Conservation (phyloP, 352 stramenopile species). For the Phytopythium ostracodes region DNA sequence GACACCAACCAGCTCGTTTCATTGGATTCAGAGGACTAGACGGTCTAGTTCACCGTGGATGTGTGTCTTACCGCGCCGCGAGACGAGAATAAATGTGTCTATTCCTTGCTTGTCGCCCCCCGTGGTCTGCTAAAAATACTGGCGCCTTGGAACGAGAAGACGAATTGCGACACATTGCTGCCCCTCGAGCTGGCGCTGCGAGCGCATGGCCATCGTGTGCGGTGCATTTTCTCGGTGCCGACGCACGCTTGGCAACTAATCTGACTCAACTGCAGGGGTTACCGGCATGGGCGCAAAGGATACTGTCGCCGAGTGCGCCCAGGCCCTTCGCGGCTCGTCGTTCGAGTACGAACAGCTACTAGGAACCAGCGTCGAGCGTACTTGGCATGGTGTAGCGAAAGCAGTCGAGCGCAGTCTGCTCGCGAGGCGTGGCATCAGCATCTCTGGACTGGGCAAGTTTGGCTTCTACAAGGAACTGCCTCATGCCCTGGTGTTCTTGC, state of each 20-base stretch:
- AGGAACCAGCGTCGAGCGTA: slow-evolving; percentile 26
- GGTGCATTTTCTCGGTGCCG: too few species aligned
- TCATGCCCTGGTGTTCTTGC: slow-evolving; percentile 32
- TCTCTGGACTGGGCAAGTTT: slow-evolving; percentile 54
- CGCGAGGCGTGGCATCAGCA: slow-evolving; percentile 21
- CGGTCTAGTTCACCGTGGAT: not conserved
- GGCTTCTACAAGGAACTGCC: slow-evolving; percentile 43
- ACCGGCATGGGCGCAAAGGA: slow-evolving; percentile 1
- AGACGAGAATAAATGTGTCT: not conserved
- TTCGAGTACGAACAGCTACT: slow-evolving; percentile 67
- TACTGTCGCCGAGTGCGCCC: slow-evolving; percentile 41
- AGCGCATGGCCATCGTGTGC: not conserved
- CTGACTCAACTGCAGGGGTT: not conserved
- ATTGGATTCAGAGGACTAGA: not conserved
- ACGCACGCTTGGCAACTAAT: not conserved
- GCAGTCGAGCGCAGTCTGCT: slow-evolving; percentile 30
- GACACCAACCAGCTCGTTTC: not conserved
- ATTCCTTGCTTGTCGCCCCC: not conserved
- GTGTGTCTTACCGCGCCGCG: too few species aligned
- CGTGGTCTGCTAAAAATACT: not conserved
- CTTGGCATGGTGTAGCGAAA: slow-evolving; percentile 41
- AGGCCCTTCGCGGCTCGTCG: slow-evolving; percentile 36
- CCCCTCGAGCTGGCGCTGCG: not conserved
- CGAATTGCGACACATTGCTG: not conserved
- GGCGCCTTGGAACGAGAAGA: not conserved